Base-by-base conservation (phyloP, 805 yeast genomes). In the Candida easanensis region DNA sequence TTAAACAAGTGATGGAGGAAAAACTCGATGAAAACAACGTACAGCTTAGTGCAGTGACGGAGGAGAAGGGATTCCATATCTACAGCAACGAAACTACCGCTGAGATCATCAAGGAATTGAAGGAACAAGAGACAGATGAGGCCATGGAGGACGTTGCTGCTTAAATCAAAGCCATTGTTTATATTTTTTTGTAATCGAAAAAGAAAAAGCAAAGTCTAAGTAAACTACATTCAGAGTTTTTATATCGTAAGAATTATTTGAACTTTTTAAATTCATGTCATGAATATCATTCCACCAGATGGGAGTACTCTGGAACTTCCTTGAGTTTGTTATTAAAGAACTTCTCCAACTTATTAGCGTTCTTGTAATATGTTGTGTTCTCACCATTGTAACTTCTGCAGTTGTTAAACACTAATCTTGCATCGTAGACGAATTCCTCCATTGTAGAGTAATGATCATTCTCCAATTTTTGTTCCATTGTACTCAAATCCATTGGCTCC, bases 1-100 rank as follows among this genome's bases (percentile, higher is more conserved):
- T 93, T 56, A 90, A 90, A 65, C 99, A 93, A 69, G 99, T 93
- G 36, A 93, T 93, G 99, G 99, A 93, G 71, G 99, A 93, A 68
- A 93, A 91, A 69, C 73, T 93, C 58, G 97, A 93, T 66, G 84
- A 95, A 44, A 86, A 84, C 54, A 93, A 93, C 64, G 96, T 96
- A 27, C 99, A 95, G 71, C 76, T 93, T 56, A 95, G 99, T 39
- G 77, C 90, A 54, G 95, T 93, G 35, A 93, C 99, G 15, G 77
- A 77, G 54, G 90, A 81, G 20, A 77, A 74, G 30, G 98, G 98
- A 0, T 93, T 89, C 68, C 77, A 82, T 63, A 82, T 91, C 44
- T 93, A 93, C 66, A 72, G 74, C 33, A 95, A 89, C 56, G 86
- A 78, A 34, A 84, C 84, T 63, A 87, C 96, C 55, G 87, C 86